These are phyloP conservation scores for Poa pratensis DNA, from an alignment of 176 grass and related monocot species.

Conservation along the genomic window DNA sequence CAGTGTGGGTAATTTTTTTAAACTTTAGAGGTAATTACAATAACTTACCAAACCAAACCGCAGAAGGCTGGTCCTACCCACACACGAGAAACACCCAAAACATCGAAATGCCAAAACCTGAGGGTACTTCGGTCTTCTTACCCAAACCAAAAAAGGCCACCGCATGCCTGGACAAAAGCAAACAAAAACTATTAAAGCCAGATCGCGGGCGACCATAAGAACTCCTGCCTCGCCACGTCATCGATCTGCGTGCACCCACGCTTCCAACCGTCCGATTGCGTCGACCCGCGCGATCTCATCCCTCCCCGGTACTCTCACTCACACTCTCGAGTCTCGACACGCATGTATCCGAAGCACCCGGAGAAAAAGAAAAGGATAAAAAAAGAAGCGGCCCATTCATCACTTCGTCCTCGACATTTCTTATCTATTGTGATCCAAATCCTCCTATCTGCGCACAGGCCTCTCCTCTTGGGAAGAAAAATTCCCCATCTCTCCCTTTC, in stretches of 20 bases:
- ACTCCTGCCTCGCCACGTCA: slow-evolving; percentile 60
- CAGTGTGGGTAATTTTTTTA: too few relatives aligned
- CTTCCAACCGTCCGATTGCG: slow-evolving; percentile 34
- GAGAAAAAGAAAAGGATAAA: slow-evolving; percentile 43
- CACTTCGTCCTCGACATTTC: slow-evolving; percentile 41
- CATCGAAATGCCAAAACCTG: not conserved
- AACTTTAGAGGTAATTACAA: too few relatives aligned
- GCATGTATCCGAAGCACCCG: slow-evolving; percentile 11
- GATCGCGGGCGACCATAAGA: not conserved
- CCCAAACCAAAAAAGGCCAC: slow-evolving; percentile 16
- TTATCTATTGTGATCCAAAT: slow-evolving; percentile 62
- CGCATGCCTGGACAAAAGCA: slow-evolving; percentile 44
- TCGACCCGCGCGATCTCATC: not conserved
- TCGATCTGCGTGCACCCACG: slow-evolving; percentile 59
- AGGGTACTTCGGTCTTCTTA: slow-evolving; percentile 15
- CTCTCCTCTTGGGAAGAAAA: slow-evolving; percentile 30
- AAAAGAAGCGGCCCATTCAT: slow-evolving; percentile 21
- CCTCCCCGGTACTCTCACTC: slow-evolving; percentile 14
- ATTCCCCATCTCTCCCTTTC: slow-evolving; percentile 22
- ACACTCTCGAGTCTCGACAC: slow-evolving; percentile 4
- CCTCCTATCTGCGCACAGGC: slow-evolving; percentile 30
- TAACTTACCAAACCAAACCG: too few relatives aligned
- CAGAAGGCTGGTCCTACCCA: too few relatives aligned
- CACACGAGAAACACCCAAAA: not conserved
- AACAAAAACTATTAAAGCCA: slow-evolving; percentile 44